Evolutionary conservation across 2,329 filamentous ascomycete genomes (phyloP).

Genomic region (Sarocladium brachiariae): DNA sequence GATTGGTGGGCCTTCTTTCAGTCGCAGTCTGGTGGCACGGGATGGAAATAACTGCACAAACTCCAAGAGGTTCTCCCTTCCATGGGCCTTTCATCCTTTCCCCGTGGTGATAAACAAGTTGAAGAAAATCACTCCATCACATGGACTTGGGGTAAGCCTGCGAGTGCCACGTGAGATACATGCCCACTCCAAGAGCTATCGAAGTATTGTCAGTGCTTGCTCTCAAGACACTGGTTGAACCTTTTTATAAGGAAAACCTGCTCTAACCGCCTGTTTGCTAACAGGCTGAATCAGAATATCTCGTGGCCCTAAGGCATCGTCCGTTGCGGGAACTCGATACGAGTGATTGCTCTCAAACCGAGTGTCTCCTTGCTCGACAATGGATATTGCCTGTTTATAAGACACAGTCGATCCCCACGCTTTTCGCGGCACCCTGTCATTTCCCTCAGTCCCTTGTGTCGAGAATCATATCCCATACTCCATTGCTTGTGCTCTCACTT

Average conservation of each 20-base stretch:
- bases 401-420: background rate
- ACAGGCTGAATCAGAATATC: background rate
- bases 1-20: background rate
- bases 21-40: background rate
- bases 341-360: too few species aligned
- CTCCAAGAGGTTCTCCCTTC: background rate
- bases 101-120: background rate
- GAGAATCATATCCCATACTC: too few species aligned
- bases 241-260: too few species aligned
- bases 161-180: background rate
- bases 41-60: background rate
- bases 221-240: too few species aligned
- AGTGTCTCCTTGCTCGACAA: too few species aligned
- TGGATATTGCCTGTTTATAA: background rate
- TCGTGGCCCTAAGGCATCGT: too few species aligned
- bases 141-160: background rate
- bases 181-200: constrained; percentile 1
- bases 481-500: background rate
- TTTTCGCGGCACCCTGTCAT: too few species aligned
- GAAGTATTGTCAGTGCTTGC: too few species aligned
- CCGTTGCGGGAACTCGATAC: too few species aligned
- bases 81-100: background rate
- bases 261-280: background rate
- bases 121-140: background rate
- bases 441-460: too few species aligned